These are phyloP conservation scores for Candida sanyaensis DNA, from an alignment of 1,139 yeast species.

Conservation along the genomic window DNA sequence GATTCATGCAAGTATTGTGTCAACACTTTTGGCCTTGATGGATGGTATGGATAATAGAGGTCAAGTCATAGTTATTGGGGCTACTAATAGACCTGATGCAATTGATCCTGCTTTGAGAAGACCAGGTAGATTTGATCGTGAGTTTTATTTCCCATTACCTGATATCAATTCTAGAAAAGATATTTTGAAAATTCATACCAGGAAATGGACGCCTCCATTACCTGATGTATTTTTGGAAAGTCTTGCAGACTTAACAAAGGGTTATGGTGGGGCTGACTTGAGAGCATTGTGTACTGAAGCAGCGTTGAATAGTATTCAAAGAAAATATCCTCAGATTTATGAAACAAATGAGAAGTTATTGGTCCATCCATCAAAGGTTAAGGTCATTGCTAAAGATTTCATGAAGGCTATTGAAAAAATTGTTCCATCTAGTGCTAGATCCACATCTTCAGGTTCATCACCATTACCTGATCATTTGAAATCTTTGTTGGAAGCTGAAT, in stretches of 20 bases:
- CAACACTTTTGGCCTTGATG: constrained; percentile 92
- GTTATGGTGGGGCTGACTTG: constrained; percentile 98
- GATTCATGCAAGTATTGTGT: constrained; percentile 95
- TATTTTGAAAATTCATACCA: constrained; percentile 82
- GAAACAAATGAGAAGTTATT: constrained; percentile 69
- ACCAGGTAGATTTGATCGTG: constrained; percentile 97
- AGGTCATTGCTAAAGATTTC: constrained; percentile 83
- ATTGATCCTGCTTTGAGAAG: constrained; percentile 96
- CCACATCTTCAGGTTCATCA: constrained; percentile 71
- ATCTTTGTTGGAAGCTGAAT: constrained; percentile 58
- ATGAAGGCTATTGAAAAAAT: constrained; percentile 84
- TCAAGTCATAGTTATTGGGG: constrained; percentile 97
- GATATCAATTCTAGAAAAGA: constrained; percentile 76
- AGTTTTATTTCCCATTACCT: constrained; percentile 93
- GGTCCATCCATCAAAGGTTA: constrained; percentile 71
- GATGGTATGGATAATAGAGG: constrained; percentile 99
- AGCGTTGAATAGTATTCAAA: constrained; percentile 86
- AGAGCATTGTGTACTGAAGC: constrained; percentile 95
- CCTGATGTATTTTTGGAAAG: constrained; percentile 58
- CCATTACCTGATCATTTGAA: constrained; percentile 76
- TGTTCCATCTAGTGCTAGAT: constrained; percentile 89
- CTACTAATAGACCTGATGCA: constrained; percentile 97
- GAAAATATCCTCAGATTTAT: constrained; percentile 93
- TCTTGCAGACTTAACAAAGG: constrained; percentile 83
- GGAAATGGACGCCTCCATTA: constrained; percentile 82